Conservation (phyloP, 768 basidiomycete genomes). For the Xerocomus potaroensis region DNA sequence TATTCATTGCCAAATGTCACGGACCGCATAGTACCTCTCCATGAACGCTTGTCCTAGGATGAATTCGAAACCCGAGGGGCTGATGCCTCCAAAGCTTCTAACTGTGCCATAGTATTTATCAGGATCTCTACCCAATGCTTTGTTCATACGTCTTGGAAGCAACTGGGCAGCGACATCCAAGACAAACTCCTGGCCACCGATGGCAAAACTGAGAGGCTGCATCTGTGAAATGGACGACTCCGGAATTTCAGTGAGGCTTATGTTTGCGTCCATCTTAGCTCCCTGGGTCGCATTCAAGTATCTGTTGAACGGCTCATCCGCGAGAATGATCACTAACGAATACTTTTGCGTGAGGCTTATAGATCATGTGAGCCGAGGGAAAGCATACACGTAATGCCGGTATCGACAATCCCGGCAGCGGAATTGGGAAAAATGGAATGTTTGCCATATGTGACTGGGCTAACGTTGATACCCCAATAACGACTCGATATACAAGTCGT, state of each 20-base stretch:
- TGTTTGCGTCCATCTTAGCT: not conserved
- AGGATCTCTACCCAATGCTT: slow-evolving; percentile 8
- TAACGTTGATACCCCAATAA: not conserved
- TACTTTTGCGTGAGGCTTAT: not conserved
- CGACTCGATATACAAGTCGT: not conserved
- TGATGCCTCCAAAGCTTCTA: too few species aligned
- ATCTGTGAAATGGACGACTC: slow-evolving; percentile 11
- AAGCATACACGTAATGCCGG: slow-evolving; percentile 19
- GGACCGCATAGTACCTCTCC: slow-evolving; percentile 10
- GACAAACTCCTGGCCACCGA: slow-evolving; percentile 5
- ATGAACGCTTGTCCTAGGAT: too few species aligned
- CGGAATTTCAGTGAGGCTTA: slow-evolving; percentile 18
- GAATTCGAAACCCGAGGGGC: too few species aligned
- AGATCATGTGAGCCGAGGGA: not conserved
- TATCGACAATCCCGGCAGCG: not conserved
- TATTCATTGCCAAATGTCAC: not conserved
- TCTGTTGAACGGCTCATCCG: slow-evolving; percentile 13
- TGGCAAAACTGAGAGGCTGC: slow-evolving; percentile 12
- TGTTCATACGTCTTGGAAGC: slow-evolving; percentile 15
- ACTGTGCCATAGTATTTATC: too few species aligned
- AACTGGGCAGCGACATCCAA: slow-evolving; percentile 22
- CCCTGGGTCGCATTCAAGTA: slow-evolving; percentile 18
- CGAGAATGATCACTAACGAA: slow-evolving; percentile 19
- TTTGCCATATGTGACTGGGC: not conserved
- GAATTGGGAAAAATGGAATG: not conserved